Percentiles rank a stretch among this genome's conserved stretches.
phyloP scores from a whole-genome alignment of 192 early-diverging fungal species.

The Pecoramyces ruminantium region DNA sequence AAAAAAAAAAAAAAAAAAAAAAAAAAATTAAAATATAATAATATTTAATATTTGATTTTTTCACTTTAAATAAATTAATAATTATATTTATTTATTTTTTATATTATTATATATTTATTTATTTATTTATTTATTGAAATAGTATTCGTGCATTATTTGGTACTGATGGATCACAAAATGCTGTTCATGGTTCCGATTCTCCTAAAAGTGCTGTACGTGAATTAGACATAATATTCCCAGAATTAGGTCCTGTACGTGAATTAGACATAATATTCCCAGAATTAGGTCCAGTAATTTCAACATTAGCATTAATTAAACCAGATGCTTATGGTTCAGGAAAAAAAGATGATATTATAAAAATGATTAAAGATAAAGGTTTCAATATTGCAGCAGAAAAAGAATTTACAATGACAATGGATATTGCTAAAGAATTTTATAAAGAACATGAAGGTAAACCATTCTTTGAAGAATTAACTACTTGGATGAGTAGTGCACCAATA shows the following conservation, averaged over 20 bases:
- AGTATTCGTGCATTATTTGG: conserved; percentile 2
- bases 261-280: no score
- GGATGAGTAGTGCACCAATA: conserved; percentile 1
- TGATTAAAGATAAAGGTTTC: background rate
- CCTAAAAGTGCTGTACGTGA: background rate
- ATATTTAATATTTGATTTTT: no score
- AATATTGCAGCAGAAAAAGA: background rate
- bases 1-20: no score
- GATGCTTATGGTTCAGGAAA: conserved; percentile 6
- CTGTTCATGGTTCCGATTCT: background rate
- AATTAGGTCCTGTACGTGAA: no score
- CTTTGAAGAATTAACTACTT: background rate
- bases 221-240: conserved; percentile 1
- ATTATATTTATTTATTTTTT: no score
- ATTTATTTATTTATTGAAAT: no score
- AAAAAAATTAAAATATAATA: no score
- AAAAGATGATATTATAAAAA: background rate
- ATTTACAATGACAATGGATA: background rate
- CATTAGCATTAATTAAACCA: conserved; percentile 1
- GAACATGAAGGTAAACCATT: background rate
- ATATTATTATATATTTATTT: no score
- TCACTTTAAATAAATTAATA: no score
- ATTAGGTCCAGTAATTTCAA: background rate
- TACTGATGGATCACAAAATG: background rate
- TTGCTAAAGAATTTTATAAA: background rate